Evolutionary conservation across 164 flowering plant genomes (phyloP).

Genomic region (Euptelea pleiosperma): DNA sequence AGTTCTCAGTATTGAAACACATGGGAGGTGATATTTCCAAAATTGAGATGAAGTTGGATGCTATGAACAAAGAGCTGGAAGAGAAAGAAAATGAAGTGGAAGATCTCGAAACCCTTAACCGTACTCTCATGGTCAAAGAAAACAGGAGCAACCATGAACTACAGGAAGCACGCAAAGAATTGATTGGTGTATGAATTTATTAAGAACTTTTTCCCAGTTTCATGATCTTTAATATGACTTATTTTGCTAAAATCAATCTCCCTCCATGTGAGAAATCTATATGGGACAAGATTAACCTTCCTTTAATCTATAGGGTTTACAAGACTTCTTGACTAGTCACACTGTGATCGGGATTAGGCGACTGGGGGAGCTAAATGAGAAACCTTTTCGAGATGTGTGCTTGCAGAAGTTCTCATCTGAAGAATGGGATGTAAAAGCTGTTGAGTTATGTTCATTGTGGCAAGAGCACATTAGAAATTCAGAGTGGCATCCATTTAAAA

Average conservation of each 20-base stretch:
- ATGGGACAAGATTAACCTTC: background rate
- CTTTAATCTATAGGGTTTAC: slow-evolving; percentile 15
- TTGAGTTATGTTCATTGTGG: slow-evolving; percentile 37
- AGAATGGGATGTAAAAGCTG: slow-evolving; percentile 25
- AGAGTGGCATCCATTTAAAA: slow-evolving; percentile 39
- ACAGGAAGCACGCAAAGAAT: slow-evolving; percentile 28
- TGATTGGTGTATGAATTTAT: slow-evolving; percentile 15
- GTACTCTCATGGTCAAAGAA: slow-evolving; percentile 18
- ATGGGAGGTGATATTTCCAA: slow-evolving; percentile 14
- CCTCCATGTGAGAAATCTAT: no score
- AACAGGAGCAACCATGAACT: slow-evolving; percentile 24
- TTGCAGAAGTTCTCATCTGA: slow-evolving; percentile 21
- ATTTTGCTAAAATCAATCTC: background rate
- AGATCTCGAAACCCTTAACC: slow-evolving; percentile 11
- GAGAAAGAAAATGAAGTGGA: slow-evolving; percentile 17
- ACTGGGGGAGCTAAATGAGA: slow-evolving; percentile 33
- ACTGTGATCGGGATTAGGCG: slow-evolving; percentile 22
- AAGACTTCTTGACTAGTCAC: background rate
- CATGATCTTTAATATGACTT: background rate
- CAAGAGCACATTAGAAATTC: slow-evolving; percentile 27
- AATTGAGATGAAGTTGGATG: slow-evolving; percentile 14
- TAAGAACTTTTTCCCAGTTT: background rate
- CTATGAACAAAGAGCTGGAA: slow-evolving; percentile 12
- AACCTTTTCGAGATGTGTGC: slow-evolving; percentile 34
- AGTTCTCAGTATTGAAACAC: no score